Percentiles rank a stretch among this genome's conserved stretches.
phyloP scores from a whole-genome alignment of 148 eudicot genomes.

The Rhododendron vialii region DNA sequence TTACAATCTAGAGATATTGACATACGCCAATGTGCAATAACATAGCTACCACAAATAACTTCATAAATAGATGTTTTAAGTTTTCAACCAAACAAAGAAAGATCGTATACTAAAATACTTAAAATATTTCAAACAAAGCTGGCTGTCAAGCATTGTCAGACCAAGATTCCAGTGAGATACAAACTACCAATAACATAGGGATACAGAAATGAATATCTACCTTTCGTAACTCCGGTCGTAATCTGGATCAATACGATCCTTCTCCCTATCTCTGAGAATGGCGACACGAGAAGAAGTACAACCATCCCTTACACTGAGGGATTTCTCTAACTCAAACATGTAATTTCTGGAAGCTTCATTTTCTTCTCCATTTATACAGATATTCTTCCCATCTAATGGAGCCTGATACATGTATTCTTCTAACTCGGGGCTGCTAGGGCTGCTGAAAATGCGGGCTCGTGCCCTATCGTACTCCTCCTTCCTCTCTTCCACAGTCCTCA shows the following conservation, averaged over 20 bases:
- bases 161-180: neutral
- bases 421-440: constrained; percentile 45
- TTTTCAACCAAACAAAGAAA: neutral
- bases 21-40: neutral
- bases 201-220: constrained; percentile 23
- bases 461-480: constrained; percentile 94
- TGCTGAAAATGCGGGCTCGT: constrained; percentile 88
- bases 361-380: constrained; percentile 44
- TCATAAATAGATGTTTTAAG: neutral
- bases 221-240: constrained; percentile 92
- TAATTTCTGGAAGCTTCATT: constrained; percentile 39
- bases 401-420: constrained; percentile 37
- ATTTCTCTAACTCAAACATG: constrained; percentile 42
- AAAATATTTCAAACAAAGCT: neutral
- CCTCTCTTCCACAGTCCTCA: constrained; percentile 79
- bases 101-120: neutral
- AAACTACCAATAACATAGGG: neutral
- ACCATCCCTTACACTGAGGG: constrained; percentile 34
- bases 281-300: constrained; percentile 63
- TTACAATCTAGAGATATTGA: neutral
- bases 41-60: neutral
- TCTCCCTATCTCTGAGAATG: constrained; percentile 88
- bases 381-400: constrained; percentile 30
- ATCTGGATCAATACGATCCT: constrained; percentile 87
- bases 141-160: neutral